These are phyloP conservation scores for Clohesyomyces aquaticus DNA, from an alignment of 495 filamentous ascomycete species.

Conservation along the genomic window DNA sequence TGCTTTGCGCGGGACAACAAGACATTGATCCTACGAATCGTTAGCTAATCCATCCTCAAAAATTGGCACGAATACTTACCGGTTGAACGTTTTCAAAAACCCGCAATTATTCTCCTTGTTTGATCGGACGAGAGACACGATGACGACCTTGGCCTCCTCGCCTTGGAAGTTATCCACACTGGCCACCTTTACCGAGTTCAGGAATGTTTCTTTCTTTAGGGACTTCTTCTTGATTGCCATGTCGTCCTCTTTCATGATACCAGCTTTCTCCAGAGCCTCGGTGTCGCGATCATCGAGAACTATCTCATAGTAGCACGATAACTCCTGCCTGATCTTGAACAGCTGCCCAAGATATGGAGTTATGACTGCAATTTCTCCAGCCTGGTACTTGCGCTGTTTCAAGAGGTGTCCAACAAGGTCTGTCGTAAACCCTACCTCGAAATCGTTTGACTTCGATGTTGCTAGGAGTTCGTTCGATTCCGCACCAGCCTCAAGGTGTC, in stretches of 20 bases:
- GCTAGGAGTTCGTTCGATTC: conserved; percentile 47
- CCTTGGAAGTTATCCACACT: conserved; percentile 85
- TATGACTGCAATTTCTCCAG: conserved; percentile 74
- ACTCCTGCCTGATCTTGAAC: conserved; percentile 57
- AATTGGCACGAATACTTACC: conserved; percentile 3
- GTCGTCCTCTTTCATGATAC: conserved; percentile 45
- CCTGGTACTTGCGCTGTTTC: conserved; percentile 67
- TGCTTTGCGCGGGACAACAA: conserved; percentile 71
- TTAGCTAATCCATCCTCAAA: background rate
- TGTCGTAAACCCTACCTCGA: conserved; percentile 68
- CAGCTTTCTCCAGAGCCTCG: conserved; percentile 60
- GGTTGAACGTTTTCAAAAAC: conserved; percentile 73
- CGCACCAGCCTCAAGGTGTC: conserved; percentile 55
- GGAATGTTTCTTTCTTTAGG: conserved; percentile 54
- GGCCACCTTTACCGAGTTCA: conserved; percentile 68
- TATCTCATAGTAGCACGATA: conserved; percentile 62
- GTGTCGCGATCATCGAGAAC: conserved; percentile 69
- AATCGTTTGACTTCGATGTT: conserved; percentile 65
- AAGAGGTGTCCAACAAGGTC: conserved; percentile 73
- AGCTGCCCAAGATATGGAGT: conserved; percentile 81
- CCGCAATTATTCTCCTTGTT: conserved; percentile 67
- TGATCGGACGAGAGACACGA: conserved; percentile 82
- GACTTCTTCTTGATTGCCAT: background rate
- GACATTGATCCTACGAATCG: conserved; percentile 67
- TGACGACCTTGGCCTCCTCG: conserved; percentile 77